Evolutionary conservation across 768 basidiomycete genomes (phyloP).

Genomic region (Auricularia sp.): DNA sequence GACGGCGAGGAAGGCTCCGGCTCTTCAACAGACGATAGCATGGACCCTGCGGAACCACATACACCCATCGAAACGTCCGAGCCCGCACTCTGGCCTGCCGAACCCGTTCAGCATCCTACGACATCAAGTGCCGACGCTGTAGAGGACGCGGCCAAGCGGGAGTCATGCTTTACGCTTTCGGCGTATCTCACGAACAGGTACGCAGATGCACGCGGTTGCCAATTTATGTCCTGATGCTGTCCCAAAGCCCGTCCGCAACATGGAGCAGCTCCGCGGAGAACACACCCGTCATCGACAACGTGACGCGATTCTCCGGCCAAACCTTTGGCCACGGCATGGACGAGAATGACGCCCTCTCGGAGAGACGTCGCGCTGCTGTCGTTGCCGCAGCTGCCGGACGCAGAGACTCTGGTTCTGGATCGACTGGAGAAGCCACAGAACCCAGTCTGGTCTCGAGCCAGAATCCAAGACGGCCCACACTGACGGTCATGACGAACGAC

Average conservation of each 20-base stretch:
- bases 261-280: background rate
- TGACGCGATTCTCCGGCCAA: background rate
- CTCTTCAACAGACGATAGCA: background rate
- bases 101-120: background rate
- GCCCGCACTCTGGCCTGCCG: background rate
- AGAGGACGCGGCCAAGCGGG: background rate
- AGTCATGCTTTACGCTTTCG: background rate
- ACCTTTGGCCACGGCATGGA: background rate
- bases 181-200: background rate
- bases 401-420: background rate
- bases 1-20: background rate
- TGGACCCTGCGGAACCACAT: background rate
- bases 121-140: background rate
- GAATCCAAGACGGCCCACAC: background rate
- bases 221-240: background rate
- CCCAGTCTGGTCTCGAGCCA: background rate
- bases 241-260: background rate
- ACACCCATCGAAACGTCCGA: background rate
- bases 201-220: background rate
- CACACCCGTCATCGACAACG: background rate
- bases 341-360: background rate
- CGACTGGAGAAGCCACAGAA: background rate
- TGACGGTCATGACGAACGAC: background rate
- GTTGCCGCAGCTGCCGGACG: background rate
- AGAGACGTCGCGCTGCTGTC: background rate